Base-by-base conservation (phyloP, 2,329 filamentous ascomycete genomes). In the Trichoderma hamatum region DNA sequence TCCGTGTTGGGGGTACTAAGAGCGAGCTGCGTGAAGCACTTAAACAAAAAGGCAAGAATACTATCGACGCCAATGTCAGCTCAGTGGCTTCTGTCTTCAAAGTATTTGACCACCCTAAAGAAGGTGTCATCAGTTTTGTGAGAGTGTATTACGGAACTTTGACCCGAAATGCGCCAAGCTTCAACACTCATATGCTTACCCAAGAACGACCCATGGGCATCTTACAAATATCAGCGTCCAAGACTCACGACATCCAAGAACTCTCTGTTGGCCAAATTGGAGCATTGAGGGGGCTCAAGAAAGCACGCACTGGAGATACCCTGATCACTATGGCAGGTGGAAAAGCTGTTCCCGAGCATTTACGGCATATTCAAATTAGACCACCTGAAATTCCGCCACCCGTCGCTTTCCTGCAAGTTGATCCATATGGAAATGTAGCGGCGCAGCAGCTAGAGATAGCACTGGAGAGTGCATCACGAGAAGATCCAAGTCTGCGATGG, bases 361-460 rank as follows among this genome's bases (percentile, higher is more conserved):
- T 97, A 60, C 89, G 90, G 61, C 89, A 86, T 19, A 82, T 98
- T 19, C 94, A 97, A 76, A 87, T 99, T 43, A 89, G 93, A 19
- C 93, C 96, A 0, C 96, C 97, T 32, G 88, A 92, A 70, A 92
- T 97, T 0, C 95, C 96, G 0, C 94, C 96, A 0, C 94, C 96
- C 0, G 96, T 99, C 0, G 97, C 97, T 76, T 99, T 98, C 78
- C 90, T 96, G n/a, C 93, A 94, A 70, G 90, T 98, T 32, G 95
- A 98, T 72, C 93, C 86, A 0, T 84, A 93, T 73, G 90, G 92
- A 74, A 82, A 92, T 36, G 86, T 90, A 36, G 93, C 94, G 72
- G 92, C 94, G 74, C 94, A 94, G 74, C 87, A 90, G 69, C 87
- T 99, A 6, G 88, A 92, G 68, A 88, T 91, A 6, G 90, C 91